These are phyloP conservation scores for Babesia ovata DNA, from an alignment of 169 alveolate species.

Conservation along the genomic window DNA sequence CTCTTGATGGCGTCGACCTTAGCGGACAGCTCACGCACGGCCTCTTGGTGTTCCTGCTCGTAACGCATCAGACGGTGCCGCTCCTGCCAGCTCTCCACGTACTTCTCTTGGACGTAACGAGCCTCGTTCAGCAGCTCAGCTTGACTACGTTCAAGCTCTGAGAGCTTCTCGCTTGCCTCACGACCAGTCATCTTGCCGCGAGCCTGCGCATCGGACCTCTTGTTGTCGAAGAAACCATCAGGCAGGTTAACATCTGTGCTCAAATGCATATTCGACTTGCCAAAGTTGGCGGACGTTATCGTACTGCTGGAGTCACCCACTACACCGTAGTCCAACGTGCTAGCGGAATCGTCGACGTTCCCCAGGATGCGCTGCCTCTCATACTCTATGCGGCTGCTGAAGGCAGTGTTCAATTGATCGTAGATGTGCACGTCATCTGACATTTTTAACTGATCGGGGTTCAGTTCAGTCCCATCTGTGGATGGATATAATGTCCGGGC, in stretches of 20 bases:
- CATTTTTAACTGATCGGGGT: neutral
- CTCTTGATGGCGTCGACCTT: constrained; percentile 43
- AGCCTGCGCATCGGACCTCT: constrained; percentile 62
- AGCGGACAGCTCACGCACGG: constrained; percentile 18
- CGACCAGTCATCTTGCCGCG: constrained; percentile 54
- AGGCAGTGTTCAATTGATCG: constrained; percentile 71
- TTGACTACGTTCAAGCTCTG: constrained; percentile 33
- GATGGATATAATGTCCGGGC: neutral
- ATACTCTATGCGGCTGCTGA: constrained; percentile 59
- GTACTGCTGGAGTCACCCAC: constrained; percentile 13
- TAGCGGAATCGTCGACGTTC: constrained; percentile 41
- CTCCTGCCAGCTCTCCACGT: constrained; percentile 50
- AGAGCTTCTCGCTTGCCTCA: constrained; percentile 58
- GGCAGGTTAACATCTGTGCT: constrained; percentile 56
- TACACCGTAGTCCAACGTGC: neutral
- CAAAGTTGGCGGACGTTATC: constrained; percentile 61
- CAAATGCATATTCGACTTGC: constrained; percentile 22
- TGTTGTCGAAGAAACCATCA: constrained; percentile 69
- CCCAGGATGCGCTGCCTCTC: constrained; percentile 51
- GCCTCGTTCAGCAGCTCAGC: constrained; percentile 66
- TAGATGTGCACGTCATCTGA: constrained; percentile 34
- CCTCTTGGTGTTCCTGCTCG: constrained; percentile 48
- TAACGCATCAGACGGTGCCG: constrained; percentile 48
- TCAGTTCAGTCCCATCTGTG: neutral
- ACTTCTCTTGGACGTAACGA: constrained; percentile 58